Evolutionary conservation across 73 alveolate species (phyloP).

Genomic region (Blepharisma japonicum): DNA sequence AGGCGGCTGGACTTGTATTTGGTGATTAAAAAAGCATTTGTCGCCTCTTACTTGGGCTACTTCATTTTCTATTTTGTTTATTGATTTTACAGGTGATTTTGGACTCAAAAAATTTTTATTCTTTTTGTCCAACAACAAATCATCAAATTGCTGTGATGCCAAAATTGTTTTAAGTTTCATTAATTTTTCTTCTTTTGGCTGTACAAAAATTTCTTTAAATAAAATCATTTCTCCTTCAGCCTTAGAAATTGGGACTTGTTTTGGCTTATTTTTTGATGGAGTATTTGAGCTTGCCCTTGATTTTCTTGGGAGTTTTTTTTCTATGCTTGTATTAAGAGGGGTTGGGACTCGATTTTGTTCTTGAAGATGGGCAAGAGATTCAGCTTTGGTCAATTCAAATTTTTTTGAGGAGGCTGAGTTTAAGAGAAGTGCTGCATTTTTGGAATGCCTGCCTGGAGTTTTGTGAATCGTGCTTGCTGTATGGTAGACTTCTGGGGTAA

Average conservation of each 20-base stretch:
- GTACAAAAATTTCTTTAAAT: slow-evolving; percentile 31
- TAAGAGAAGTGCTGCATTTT: not conserved
- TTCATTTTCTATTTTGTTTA: not conserved
- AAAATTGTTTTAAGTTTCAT: slow-evolving; percentile 15
- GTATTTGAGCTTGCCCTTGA: not conserved
- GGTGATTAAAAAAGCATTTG: slow-evolving; percentile 84
- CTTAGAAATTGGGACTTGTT: not conserved
- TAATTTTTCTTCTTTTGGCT: slow-evolving; percentile 33
- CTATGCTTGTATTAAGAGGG: not conserved
- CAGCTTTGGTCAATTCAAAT: slow-evolving; percentile 6
- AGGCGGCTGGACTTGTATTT: slow-evolving; percentile 97
- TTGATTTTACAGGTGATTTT: not conserved
- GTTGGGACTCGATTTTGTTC: not conserved
- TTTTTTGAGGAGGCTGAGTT: slow-evolving; percentile 16
- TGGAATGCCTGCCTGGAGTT: slow-evolving; percentile 25
- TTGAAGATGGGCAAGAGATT: not conserved
- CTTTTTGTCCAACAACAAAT: not conserved
- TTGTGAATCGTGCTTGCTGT: not conserved
- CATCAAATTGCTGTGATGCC: slow-evolving; percentile 7
- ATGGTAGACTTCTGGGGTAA: slow-evolving; percentile 14
- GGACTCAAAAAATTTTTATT: not conserved
- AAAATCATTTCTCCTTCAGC: slow-evolving; percentile 30
- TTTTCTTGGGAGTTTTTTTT: not conserved
- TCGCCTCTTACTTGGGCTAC: slow-evolving; percentile 1
- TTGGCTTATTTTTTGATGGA: too few relatives aligned